Evolutionary conservation across 257 asterid species (phyloP), one percentile per base, ranked within the genome.

Genomic region (Salvia splendens): DNA sequence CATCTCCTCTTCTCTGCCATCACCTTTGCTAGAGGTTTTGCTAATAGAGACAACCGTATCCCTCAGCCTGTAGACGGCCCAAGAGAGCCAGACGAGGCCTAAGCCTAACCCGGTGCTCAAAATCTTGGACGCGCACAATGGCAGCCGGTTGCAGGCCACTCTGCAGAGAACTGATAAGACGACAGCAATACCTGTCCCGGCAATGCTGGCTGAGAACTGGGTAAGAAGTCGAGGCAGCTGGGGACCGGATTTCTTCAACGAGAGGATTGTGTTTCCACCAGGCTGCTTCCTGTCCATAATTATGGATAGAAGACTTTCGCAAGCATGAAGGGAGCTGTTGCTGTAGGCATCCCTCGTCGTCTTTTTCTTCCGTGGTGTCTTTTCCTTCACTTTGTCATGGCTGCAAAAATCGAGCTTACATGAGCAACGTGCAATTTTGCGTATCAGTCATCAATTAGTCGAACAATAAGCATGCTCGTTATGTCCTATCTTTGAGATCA

Each of bases 1-100:
- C 83, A 89, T 79, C 57, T 85, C 88, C 64, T 85, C 90, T 61
- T 88, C 96, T 20, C 68, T 68, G 16, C 24, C 47, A 17, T 68
- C 75, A 5, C 42, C 17, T 47, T 78, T 86, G 54, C 85, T 78
- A 1, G 87, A 61, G 54, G 54, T 77, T 77, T 72, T 91, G 80
- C 79, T 74, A 64, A 94, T 87, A 2, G 74, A 71, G 61, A 83
- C 50, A 17, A 94, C 85, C 0, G 96, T 86, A 69, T 85, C 89
- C 77, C 99, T 80, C 74, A 94, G 79, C 64, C 80, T 83, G 60
- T 86, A 87, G 20, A 91, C 90, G 1, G 90, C 93, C 85, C 87
- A 85, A 0, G 99, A 94, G 9, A 94, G 91, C 96, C 95, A 94
- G 33, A 94, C 87, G n/a, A 94, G 87, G 8, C 95, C 96, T 20